Evolutionary conservation across 768 basidiomycete species (phyloP).

Genomic region (Auricularia cornea): DNA sequence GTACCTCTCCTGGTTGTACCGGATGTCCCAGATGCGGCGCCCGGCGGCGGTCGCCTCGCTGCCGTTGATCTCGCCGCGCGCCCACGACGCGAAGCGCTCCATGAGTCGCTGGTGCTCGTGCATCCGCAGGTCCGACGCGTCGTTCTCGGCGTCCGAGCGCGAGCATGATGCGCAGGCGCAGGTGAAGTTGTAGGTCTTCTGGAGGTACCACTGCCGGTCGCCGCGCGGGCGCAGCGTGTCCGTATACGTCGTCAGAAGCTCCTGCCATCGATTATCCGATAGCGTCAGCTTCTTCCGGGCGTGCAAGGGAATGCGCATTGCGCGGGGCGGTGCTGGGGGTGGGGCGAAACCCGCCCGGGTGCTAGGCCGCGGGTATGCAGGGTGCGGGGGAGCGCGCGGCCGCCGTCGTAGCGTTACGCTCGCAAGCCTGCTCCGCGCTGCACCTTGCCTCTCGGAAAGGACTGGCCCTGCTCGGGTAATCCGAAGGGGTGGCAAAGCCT

Average conservation of each 20-base stretch:
- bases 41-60: slow-evolving; percentile 40
- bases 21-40: slow-evolving; percentile 44
- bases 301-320: too few species aligned
- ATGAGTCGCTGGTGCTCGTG: slow-evolving; percentile 15
- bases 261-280: slow-evolving; percentile 27
- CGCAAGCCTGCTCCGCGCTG: too few species aligned
- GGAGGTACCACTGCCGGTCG: slow-evolving; percentile 46
- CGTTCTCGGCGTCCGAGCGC: slow-evolving; percentile 38
- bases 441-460: too few species aligned
- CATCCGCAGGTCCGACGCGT: slow-evolving; percentile 48
- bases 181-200: slow-evolving; percentile 45
- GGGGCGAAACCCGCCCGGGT: too few species aligned
- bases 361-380: too few species aligned
- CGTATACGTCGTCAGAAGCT: slow-evolving; percentile 54
- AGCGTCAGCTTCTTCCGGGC: not conserved
- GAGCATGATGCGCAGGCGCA: slow-evolving; percentile 55
- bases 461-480: too few species aligned
- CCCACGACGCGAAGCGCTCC: slow-evolving; percentile 42
- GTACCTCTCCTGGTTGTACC: slow-evolving; percentile 40
- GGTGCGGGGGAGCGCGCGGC: too few species aligned
- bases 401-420: too few species aligned
- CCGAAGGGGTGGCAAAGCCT: too few species aligned
- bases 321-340: too few species aligned
- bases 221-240: slow-evolving; percentile 46
- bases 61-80: slow-evolving; percentile 34